These are phyloP conservation scores for Ramularia endophylla DNA, from an alignment of 2,329 filamentous ascomycete genomes.

Conservation along the genomic window DNA sequence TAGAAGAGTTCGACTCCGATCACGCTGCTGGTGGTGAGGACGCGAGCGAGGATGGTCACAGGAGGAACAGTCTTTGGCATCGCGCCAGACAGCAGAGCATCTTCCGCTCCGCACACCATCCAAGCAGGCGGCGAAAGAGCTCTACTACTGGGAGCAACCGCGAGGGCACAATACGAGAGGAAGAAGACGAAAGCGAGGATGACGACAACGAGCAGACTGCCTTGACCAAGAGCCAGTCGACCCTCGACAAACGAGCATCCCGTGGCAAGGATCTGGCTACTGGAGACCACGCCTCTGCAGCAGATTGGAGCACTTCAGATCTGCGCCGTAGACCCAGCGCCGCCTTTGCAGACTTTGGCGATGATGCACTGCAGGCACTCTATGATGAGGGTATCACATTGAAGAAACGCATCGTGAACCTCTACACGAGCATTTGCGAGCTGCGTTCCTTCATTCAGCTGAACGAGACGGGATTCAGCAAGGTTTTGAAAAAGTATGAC, in stretches of 20 bases:
- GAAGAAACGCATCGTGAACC: slow-evolving; percentile 81
- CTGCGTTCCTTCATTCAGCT: slow-evolving; percentile 94
- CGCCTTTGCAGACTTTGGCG: slow-evolving; percentile 70
- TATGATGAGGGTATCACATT: slow-evolving; percentile 73
- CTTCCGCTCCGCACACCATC: slow-evolving; percentile 44
- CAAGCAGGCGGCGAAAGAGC: slow-evolving; percentile 38
- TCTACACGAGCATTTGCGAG: slow-evolving; percentile 91
- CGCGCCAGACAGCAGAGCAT: slow-evolving; percentile 41
- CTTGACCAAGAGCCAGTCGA: slow-evolving; percentile 34
- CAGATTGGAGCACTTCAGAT: slow-evolving; percentile 22
- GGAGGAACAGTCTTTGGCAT: slow-evolving; percentile 29
- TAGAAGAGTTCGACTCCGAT: slow-evolving; percentile 61
- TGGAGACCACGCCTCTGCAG: slow-evolving; percentile 14
- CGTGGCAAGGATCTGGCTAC: slow-evolving; percentile 15
- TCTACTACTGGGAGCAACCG: slow-evolving; percentile 35
- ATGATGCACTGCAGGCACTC: slow-evolving; percentile 64
- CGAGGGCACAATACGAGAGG: slow-evolving; percentile 48
- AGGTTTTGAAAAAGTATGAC: slow-evolving; percentile 97
- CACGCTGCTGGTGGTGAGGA: slow-evolving; percentile 25
- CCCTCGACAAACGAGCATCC: slow-evolving; percentile 17
- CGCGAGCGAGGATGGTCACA: slow-evolving; percentile 25
- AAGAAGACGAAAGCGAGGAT: slow-evolving; percentile 50
- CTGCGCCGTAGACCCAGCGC: slow-evolving; percentile 59
- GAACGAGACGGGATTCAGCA: slow-evolving; percentile 93
- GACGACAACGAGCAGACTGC: slow-evolving; percentile 49